Conservation (phyloP, 2,329 filamentous ascomycete species). For the Penicillium sumatraense region DNA sequence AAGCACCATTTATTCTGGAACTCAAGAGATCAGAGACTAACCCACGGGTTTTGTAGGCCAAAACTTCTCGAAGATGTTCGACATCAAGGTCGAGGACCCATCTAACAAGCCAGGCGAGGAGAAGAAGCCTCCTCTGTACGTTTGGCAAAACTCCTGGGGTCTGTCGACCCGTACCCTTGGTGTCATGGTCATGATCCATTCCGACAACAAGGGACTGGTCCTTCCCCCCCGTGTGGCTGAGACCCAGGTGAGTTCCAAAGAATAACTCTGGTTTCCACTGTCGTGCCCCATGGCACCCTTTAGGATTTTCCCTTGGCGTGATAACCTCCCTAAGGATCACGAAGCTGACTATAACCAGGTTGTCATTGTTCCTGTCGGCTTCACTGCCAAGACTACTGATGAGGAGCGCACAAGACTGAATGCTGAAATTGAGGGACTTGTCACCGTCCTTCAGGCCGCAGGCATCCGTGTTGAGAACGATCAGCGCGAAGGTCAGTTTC, state of each 20-base stretch:
- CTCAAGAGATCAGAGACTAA: background rate
- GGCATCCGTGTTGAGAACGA: slow-evolving; percentile 82
- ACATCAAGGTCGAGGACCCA: slow-evolving; percentile 95
- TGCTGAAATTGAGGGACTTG: slow-evolving; percentile 74
- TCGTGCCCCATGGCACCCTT: background rate
- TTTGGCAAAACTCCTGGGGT: slow-evolving; percentile 99
- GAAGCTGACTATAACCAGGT: slow-evolving; percentile 41
- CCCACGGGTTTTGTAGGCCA: slow-evolving; percentile 58
- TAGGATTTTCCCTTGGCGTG: background rate
- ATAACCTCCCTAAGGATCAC: background rate
- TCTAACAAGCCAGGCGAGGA: slow-evolving; percentile 70
- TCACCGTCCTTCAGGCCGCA: slow-evolving; percentile 69
- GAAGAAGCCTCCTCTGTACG: slow-evolving; percentile 78
- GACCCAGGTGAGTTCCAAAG: slow-evolving; percentile 58
- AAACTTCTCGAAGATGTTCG: slow-evolving; percentile 99
- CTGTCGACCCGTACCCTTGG: slow-evolving; percentile 95
- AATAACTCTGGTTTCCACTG: background rate
- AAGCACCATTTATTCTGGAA: background rate
- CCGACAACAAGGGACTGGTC: slow-evolving; percentile 93
- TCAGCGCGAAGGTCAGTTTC: slow-evolving; percentile 76
- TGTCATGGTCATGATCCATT: slow-evolving; percentile 98
- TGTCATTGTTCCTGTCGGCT: slow-evolving; percentile 87
- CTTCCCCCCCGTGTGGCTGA: slow-evolving; percentile 89
- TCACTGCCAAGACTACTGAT: slow-evolving; percentile 82
- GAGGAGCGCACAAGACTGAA: slow-evolving; percentile 79